Evolutionary conservation across 495 filamentous ascomycete genomes (phyloP), one percentile per base, ranked within the genome.

Genomic region (Trichoderma parareesei): DNA sequence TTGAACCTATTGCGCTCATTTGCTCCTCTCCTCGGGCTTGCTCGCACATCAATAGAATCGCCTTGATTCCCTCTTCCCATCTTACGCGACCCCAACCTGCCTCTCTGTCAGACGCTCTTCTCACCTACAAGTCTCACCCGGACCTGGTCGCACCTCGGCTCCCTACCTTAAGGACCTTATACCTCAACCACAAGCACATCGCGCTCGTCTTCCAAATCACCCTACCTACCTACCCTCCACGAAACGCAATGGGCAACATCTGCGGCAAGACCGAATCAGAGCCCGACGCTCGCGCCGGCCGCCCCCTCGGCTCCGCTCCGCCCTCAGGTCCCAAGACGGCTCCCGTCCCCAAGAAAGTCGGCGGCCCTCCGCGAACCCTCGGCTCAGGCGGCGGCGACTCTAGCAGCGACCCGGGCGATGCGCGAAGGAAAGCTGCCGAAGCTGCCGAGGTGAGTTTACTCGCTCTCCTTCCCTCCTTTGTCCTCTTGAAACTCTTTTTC

Each of bases 251-350:
- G 90, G 90, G 90, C 49, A 90, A 87, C 71, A 78, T 88, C 71
- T 93, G 88, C 77, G 85, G 88, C 71, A 86, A 87, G 70, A 76
- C 81, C 48, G 77, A 82, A n/a, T 78, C 82, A 66, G 79, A 85
- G 61, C 73, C 78, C 63, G 90, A 88, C 78, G 71, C 83, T 18
- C 78, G 80, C 14, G 88, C 88, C 4, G 88, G 87, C 64, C 87
- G 88, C 16, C 81, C 82, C 14, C 82, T 91, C 33, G 80, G 77
- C 62, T 76, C 79, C n/a, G 75, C 81, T 35, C 61, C 77, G 82
- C 2, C 65, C 69, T 2, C 69, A 70, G 13, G 69, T 33, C 67
- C 77, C 43, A 63, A 44, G 35, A 37, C 61, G 0, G 27, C 38
- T 5, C 57, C 62, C 74, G 78, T 67, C 71, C 73, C 69, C 65